Base-by-base conservation (phyloP, 306 rosid genomes). In the Ziziphus jujuba region DNA sequence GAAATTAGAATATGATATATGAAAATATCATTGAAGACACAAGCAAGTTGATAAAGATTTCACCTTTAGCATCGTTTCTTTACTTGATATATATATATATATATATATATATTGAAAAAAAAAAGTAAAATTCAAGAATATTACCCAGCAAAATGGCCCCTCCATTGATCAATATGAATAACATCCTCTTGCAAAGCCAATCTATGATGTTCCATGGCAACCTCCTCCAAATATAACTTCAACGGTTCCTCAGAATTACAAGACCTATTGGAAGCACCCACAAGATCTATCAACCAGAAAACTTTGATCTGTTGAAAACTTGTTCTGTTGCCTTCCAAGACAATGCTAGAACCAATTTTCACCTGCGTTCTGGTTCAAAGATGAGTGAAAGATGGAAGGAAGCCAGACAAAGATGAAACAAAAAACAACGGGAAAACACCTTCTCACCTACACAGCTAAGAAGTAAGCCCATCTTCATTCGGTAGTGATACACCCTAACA, bases 131-230 rank as follows among this genome's bases (percentile, higher is more conserved):
- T 20, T 59, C 21, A 31, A 53, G 33, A 40, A 53, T 63, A 22
- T 79, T 80, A 89, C 96, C 79, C 63, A 5, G 71, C 52, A 57
- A 91, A 80, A 81, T 92, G 97, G 31, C 84, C 98, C 58, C 57
- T 80, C 96, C 96, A 92, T 40, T 87, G 91, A 86, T 85, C 77
- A 73, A 92, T 76, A 35, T 63, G 36, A 73, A 87, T 23, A 9
- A 0, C 8, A 65, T 90, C 93, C 69, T 71, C 43, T 52, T 67
- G 68, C 74, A 90, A 83, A 19, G 85, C 88, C 64, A 75, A 61
- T 36, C 80, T 80, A 67, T 90, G 93, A 45, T 77, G 81, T 56
- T 84, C 70, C 91, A 84, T 62, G 48, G 89, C 98, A 22, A 83
- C 59, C 65, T 81, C 88, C 72, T 81, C 73, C 55, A 92, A 69